Percentiles rank a stretch among this genome's conserved stretches.
Evolutionary conservation across 768 basidiomycete species (phyloP).

Genomic region (Lactifluus subvellereus): DNA sequence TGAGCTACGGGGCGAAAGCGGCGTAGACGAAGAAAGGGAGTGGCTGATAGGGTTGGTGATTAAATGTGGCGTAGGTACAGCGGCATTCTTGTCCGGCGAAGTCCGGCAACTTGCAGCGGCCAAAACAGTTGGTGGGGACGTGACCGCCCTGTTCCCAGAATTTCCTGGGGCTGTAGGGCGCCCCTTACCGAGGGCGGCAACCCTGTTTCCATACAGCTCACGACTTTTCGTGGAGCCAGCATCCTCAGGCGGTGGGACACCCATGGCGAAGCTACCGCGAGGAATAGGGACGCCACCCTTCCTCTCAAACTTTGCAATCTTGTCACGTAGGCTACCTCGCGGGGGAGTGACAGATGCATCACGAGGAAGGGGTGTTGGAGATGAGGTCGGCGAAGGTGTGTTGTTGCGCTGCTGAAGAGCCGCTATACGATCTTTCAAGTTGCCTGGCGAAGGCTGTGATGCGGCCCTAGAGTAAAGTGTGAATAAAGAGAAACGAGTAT

Average conservation of each 20-base stretch:
- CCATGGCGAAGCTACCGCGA: conserved; percentile 67
- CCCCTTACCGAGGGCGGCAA: conserved; percentile 36
- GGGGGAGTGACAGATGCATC: conserved; percentile 25
- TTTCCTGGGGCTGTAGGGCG: conserved; percentile 20
- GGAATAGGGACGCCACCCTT: conserved; percentile 73
- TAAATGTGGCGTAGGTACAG: background rate
- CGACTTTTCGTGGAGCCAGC: conserved; percentile 45
- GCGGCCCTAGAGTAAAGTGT: conserved; percentile 13
- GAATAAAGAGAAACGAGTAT: background rate
- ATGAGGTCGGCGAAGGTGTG: conserved; percentile 31
- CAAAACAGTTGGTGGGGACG: conserved; percentile 13
- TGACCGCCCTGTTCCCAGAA: conserved; percentile 12
- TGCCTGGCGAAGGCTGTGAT: conserved; percentile 33
- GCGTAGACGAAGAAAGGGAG: background rate
- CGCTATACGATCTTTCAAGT: conserved; percentile 79
- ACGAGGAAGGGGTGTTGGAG: conserved; percentile 29
- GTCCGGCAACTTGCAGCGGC: background rate
- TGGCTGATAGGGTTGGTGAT: background rate
- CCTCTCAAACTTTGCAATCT: conserved; percentile 75
- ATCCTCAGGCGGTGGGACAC: conserved; percentile 50
- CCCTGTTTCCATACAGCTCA: conserved; percentile 72
- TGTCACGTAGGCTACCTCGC: conserved; percentile 45
- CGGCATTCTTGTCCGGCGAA: conserved; percentile 9
- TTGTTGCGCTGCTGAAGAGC: conserved; percentile 60
- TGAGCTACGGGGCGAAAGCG: background rate